A percentile compares a stretch with the other conserved stretches of the same genome.
Evolutionary conservation across 2,329 filamentous ascomycete genomes (phyloP).

Genomic region (Fusarium pseudonygamai): DNA sequence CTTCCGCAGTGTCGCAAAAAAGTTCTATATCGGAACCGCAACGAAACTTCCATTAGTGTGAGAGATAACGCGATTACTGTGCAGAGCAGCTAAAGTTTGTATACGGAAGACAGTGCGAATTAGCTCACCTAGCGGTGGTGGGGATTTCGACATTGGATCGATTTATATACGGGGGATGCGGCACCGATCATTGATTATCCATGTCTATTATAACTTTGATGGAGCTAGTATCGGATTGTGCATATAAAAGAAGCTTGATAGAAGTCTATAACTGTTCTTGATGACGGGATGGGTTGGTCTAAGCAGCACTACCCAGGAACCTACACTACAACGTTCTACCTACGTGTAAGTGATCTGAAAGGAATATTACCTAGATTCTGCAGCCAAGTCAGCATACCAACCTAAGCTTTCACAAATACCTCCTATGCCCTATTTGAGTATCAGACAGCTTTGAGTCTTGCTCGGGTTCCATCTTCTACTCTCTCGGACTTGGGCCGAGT

Average conservation of each 20-base stretch:
- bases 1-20: constrained; percentile 34
- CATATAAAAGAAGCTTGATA: not conserved
- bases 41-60: constrained; percentile 62
- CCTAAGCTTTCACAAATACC: not conserved
- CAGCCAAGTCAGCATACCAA: not conserved
- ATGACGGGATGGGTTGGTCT: not conserved
- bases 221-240: not conserved
- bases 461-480: not conserved
- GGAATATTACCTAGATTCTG: not conserved
- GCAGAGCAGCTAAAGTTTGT: rapidly evolving
- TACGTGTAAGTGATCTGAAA: not conserved
- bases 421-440: not conserved
- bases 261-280: not conserved
- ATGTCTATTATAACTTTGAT: not conserved
- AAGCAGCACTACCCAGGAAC: not conserved
- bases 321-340: not conserved
- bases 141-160: not conserved
- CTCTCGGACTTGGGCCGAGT: not conserved
- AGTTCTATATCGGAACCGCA: constrained; percentile 32
- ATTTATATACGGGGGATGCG: constrained; percentile 6
- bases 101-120: constrained; percentile 5
- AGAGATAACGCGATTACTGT: constrained; percentile 43
- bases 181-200: constrained; percentile 16
- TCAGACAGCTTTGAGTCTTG: not conserved
- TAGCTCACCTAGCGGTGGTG: constrained; percentile 20